Evolutionary conservation across 768 basidiomycete species (phyloP), one percentile per base, ranked within the genome.

Genomic region (Xerocomus spinulosus): DNA sequence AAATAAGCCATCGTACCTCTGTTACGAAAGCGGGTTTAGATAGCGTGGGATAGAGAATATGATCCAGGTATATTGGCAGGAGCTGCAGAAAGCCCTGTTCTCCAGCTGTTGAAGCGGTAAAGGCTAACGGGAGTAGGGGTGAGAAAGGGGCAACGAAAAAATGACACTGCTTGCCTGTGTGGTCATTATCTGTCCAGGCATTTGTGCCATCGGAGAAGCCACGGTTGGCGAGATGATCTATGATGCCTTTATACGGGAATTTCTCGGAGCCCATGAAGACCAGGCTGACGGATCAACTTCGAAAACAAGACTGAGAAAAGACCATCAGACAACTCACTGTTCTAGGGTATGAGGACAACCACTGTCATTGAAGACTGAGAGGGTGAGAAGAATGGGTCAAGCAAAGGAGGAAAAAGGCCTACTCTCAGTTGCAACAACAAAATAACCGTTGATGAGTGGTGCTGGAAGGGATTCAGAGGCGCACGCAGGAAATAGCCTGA

Each of bases 331-430:
- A 29, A 72, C 86, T 61, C 61, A 92, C 90, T 97, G 94, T 70
- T 97, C 95, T 32, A 98, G 72, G 1, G 95, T 97, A 67, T 97
- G 95, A 3, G 95, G 95, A 59, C 94, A 88, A 48, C 95, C 95
- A 42, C 83, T 87, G 62, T 96, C 94, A 69, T 95, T 77, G 69
- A 96, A 95, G 63, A 94, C 92, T 94, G 47, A 20, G 29, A 38
- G 20, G 7, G 33, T 58, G 46, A 56, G 44, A 44, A 26, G 17
- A n/a, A 2, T 10, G 12, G 1, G 20, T 41, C 15, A 6, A 28
- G 8, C 21, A 18, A 4, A 15, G 30, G 18, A 17, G 7, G 12
- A 33, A 9, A 5, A 5, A 36, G 38, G 60, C 81, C 43, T 60
- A 91, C 92, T 95, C 73, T 96, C 93, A 15, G 93, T 95, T 17